Percentiles rank a stretch among this genome's conserved stretches.
These are phyloP conservation scores for Penicillium expansum DNA, from an alignment of 2,329 filamentous ascomycete genomes.

Conservation along the genomic window DNA sequence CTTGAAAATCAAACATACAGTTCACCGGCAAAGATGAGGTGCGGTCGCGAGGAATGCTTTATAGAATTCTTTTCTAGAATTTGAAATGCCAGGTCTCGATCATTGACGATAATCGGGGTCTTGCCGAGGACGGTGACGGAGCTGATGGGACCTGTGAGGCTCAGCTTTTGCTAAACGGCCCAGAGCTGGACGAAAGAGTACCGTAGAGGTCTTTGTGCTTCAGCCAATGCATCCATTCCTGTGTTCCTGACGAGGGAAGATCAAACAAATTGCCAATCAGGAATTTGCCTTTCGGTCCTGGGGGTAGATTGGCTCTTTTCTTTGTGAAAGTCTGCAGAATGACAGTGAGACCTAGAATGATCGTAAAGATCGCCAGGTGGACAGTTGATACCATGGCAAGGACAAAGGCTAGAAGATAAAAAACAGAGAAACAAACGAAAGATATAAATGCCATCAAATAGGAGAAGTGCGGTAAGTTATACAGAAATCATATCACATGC, in stretches of 20 bases:
- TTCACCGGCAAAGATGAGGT: slow-evolving; percentile 29
- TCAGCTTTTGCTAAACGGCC: no score
- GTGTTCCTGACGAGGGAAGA: not conserved
- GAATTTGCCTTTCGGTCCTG: no score
- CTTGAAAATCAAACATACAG: not conserved
- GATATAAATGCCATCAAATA: not conserved
- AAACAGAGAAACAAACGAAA: not conserved
- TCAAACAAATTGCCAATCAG: not conserved
- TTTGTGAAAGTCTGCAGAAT: no score
- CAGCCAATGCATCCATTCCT: slow-evolving; percentile 1
- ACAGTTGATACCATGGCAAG: not conserved
- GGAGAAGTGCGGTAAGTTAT: not conserved
- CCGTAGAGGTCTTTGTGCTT: slow-evolving; percentile 2
- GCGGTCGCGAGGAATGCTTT: slow-evolving; percentile 39
- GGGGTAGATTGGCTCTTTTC: no score
- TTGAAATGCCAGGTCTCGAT: slow-evolving; percentile 35
- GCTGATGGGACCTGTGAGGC: no score
- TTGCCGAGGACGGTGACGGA: slow-evolving; percentile 45
- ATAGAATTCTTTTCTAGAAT: slow-evolving; percentile 39
- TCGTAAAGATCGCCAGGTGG: no score
- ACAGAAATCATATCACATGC: not conserved
- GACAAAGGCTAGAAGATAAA: not conserved
- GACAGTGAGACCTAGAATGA: no score
- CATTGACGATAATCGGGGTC: slow-evolving; percentile 45
- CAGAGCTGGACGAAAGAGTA: no score